Evolutionary conservation across 345 rosid genomes (phyloP), one percentile per base, ranked within the genome.

Genomic region (Gossypium anomalum): DNA sequence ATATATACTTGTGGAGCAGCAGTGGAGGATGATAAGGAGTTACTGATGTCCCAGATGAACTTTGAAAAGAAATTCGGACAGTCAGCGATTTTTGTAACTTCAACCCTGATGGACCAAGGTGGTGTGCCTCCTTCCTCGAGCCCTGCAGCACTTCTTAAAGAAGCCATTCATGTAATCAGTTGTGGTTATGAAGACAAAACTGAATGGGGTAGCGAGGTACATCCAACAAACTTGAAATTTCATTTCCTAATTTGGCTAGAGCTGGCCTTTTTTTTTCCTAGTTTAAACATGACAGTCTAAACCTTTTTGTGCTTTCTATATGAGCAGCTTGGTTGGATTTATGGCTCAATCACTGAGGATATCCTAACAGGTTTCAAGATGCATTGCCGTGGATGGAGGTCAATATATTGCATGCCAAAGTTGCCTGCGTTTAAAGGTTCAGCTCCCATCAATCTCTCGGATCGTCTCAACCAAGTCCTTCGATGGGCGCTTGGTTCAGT

Each of bases 101-200:
- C 99, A 23, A 91, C 98, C 59, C 76, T 95, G 78, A 91, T 95
- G 98, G 97, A 91, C 75, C 84, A 89, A 78, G 99, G 98, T 20
- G 98, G 97, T 22, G 97, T 95, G 51, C 99, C 98, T 83, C 98
- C 98, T 27, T 95, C 99, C 67, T 91, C 98, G n/a, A 93, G 99
- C 77, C 97, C 99, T 64, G 98, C 98, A 67, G 88, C 94, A 25
- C 85, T 91, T 79, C 90, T 95, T 61, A 95, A 95, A 83, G 98
- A 95, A 85, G 98, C 98, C 84, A 93, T 95, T 80, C 99, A 95
- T 78, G 99, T 93, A 48, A 93, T 95, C 64, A 93, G 98, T 63
- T 95, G 98, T 66, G 98, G 99, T n/a, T 95, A 95, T 19, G 99
- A 93, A 78, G 99, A 95, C 89, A 93, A 93, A 81, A 95, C 92